A percentile compares a stretch with the other conserved stretches of the same genome.
phyloP scores from a whole-genome alignment of 768 basidiomycete genomes.

The Hemileccinum impolitum region DNA sequence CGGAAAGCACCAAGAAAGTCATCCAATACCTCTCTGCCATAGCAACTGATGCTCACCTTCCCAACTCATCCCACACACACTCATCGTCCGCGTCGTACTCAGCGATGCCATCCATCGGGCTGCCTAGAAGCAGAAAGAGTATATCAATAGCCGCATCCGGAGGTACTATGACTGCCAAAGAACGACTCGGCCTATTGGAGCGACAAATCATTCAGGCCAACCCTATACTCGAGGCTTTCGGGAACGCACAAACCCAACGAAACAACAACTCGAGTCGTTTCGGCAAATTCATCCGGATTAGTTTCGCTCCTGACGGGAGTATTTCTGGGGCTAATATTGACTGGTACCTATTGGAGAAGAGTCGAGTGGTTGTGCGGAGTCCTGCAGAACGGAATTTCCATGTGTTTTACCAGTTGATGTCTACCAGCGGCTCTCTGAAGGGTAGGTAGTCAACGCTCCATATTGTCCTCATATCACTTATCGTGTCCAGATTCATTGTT shows the following conservation, averaged over 20 bases:
- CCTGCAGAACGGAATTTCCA: slow-evolving; percentile 93
- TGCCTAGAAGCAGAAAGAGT: slow-evolving; percentile 65
- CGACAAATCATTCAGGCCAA: slow-evolving; percentile 97
- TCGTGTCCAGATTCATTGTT: slow-evolving; percentile 59
- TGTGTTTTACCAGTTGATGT: slow-evolving; percentile 93
- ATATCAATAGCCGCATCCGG: slow-evolving; percentile 43
- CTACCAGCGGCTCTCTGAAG: slow-evolving; percentile 67
- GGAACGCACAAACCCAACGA: slow-evolving; percentile 96
- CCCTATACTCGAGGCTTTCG: slow-evolving; percentile 95
- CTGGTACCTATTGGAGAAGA: slow-evolving; percentile 99
- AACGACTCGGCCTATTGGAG: slow-evolving; percentile 83
- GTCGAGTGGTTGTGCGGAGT: slow-evolving; percentile 83
- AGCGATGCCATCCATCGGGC: slow-evolving; percentile 60
- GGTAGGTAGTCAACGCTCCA: slow-evolving; percentile 39
- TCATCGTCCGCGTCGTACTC: slow-evolving; percentile 59
- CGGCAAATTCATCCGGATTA: slow-evolving; percentile 96
- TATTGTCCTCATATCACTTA: slow-evolving; percentile 7
- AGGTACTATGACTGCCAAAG: slow-evolving; percentile 55
- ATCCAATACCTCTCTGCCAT: slow-evolving; percentile 99
- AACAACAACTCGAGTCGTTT: slow-evolving; percentile 99
- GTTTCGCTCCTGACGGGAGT: slow-evolving; percentile 88
- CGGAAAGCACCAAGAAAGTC: slow-evolving; percentile 98
- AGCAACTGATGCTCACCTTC: slow-evolving; percentile 71
- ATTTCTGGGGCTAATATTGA: slow-evolving; percentile 98
- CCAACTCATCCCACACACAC: slow-evolving; percentile 60